Base-by-base conservation (phyloP, 2,329 filamentous ascomycete genomes). In the Allantophomopsis lycopodina region DNA sequence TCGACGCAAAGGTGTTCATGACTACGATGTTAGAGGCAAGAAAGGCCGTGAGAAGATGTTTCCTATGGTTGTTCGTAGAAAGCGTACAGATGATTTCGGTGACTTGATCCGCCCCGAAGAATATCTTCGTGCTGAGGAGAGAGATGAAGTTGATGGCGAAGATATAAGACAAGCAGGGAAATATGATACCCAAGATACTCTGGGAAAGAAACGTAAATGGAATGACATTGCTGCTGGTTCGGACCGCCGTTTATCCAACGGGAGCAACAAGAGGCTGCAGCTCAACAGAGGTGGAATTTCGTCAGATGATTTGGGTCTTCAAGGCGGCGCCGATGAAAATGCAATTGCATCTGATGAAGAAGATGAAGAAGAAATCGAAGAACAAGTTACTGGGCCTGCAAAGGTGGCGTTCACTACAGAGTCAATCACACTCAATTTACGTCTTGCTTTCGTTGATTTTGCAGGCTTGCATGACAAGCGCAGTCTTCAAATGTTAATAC, bases 121-220 rank as follows among this genome's bases (percentile, higher is more conserved):
- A 47, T 98, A 89, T 55, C 70, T 95, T 1, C 76, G 88, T 42
- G 89, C 88, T 0, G 91, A 98, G 55, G 91, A 96, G 60, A 79
- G 86, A 42, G 86, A 94, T 48, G 76, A 80, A 42, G 69, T 75
- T 14, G 80, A 84, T 32, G 75, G 73, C 11, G 73, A 79, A 38
- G 76, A 79, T 37, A 63, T 74, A 41, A 66, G 66, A 30, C 65
- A 70, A 28, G 52, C 61, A 13, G 65, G 65, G 12, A 68, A 69
- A 42, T 60, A 59, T 11, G 66, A 68, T 32, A 55, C 52, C 20
- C 68, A 80, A 46, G 74, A 75, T 38, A 73, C 73, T 35, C 70
- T 94, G 15, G 91, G 89, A 14, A 88, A 89, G 64, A 98, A 98
- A 62, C 76, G 91, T 44, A 93, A 86, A 59, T 96, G 89, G 86